Evolutionary conservation across 352 stramenopile genomes (phyloP), one percentile per base, ranked within the genome.

Genomic region (Globisporangium echinulatum): DNA sequence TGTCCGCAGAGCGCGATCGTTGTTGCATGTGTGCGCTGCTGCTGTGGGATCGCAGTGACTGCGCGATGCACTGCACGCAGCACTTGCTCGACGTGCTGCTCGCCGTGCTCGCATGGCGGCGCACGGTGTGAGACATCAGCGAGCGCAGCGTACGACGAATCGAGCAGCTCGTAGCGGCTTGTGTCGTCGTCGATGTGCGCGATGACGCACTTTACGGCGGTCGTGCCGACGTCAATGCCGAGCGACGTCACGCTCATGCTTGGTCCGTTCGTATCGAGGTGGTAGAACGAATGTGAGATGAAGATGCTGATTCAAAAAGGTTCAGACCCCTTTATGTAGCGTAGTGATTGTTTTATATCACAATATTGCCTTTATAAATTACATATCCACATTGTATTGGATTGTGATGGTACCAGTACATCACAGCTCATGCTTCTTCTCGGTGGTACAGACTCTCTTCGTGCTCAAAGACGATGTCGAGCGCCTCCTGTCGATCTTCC

Each of bases 211-310:
- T 94, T 94, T 53, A 94, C 69, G 5, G 84, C 82, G 1, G 79
- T 92, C 14, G 84, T 92, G 54, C 84, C 84, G 15, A 94, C 72
- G 59, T 94, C 84, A 19, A 94, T 17, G 5, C 84, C 84, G 25
- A 91, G 42, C 17, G 17, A 19, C 39, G 9, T 9, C 11, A 11
- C 42, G 11, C 42, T 47, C 42, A n/a, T 47, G 42, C 11, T 47
- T 6, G 10, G 5, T 15, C 14, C 40, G 42, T 47, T 11, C 8
- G 40, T 13, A 15, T 46, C 40, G 17, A 19, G 17, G 17, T 19
- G 17, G 17, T 19, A 19, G 17, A 19, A 19, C 17, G 17, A 19
- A 19, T 19, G 17, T 19, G 17, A 46, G 17, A 46, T 46, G 42
- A 7, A 43, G 0, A 9, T 43, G 39, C 39, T 43, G 7, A 47